phyloP scores from a whole-genome alignment of 2,329 filamentous ascomycete species.

The Phyllosticta citrichinensis region DNA sequence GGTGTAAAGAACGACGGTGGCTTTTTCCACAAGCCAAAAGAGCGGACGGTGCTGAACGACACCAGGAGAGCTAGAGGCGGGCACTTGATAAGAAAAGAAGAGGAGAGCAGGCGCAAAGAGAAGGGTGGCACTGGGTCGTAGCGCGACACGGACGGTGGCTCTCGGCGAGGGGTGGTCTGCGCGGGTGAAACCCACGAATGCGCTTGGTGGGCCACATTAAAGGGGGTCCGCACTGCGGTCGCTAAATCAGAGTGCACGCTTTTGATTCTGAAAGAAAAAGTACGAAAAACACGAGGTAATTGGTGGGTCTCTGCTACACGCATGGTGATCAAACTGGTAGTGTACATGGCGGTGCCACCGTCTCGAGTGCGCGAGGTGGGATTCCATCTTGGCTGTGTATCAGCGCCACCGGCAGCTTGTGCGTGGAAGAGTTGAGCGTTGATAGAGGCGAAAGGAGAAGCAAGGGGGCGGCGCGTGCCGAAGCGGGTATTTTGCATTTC shows the following conservation, averaged over 20 bases:
- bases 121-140: background rate
- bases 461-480: background rate
- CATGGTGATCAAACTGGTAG: background rate
- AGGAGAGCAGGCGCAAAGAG: background rate
- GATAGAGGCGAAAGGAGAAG: background rate
- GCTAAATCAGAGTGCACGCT: background rate
- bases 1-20: background rate
- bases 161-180: background rate
- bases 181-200: background rate
- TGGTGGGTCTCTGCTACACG: background rate
- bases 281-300: background rate
- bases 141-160: background rate
- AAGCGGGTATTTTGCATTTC: background rate
- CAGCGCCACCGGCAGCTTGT: background rate
- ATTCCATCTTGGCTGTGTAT: background rate
- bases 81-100: background rate
- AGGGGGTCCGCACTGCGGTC: background rate
- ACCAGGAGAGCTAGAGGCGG: background rate
- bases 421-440: background rate
- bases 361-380: background rate
- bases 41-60: background rate
- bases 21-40: background rate
- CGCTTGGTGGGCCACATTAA: background rate
- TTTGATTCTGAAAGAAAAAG: background rate
- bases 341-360: background rate